Evolutionary conservation across 768 basidiomycete species (phyloP), one percentile per base, ranked within the genome.

Genomic region (Melanogaster broomeanus): DNA sequence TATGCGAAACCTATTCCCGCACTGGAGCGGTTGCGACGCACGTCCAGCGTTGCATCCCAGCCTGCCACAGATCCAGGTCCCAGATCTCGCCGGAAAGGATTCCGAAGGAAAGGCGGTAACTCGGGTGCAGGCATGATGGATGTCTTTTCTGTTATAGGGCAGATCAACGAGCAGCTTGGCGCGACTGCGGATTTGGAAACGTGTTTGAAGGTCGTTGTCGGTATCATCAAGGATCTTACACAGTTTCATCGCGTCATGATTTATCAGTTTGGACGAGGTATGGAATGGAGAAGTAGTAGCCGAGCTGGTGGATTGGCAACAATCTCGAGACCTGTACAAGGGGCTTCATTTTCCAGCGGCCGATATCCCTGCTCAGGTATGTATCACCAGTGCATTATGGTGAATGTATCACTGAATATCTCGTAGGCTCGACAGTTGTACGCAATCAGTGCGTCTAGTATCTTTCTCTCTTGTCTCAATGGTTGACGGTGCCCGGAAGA

Each of bases 261-360:
- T 9, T 93, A 92, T 62, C 89, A 90, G 68, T 90, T 91, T 59
- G 87, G n/a, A 91, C 66, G 85, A 88, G 60, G 49, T 65, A n/a
- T 88, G 84, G 82, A 89, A 90, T 61, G 88, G 88, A 18, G 79
- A 87, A 65, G 82, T 88, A 37, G 84, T 91, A 4, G 82, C 88
- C 0, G 90, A 93, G 64, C 71, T 92, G 27, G 82, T 90, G 18
- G 90, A 93, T 64, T 89, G 86, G 87, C 78, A 73, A 46, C 77
- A 81, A 62, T 84, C 87, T 16, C 82, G 82, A 50, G 87, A 91
- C 67, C 66, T 92, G 34, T 92, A 82, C 66, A 80, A 77, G 52
- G 87, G 87, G 0, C 63, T 90, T 45, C 84, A 87, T 61, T 90
- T 88, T 62, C 87, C 87, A 13, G 84, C 86, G 0, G 60, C 70